These are phyloP conservation scores for Warburgia ugandensis DNA, from an alignment of 164 flowering plant genomes.

Conservation along the genomic window DNA sequence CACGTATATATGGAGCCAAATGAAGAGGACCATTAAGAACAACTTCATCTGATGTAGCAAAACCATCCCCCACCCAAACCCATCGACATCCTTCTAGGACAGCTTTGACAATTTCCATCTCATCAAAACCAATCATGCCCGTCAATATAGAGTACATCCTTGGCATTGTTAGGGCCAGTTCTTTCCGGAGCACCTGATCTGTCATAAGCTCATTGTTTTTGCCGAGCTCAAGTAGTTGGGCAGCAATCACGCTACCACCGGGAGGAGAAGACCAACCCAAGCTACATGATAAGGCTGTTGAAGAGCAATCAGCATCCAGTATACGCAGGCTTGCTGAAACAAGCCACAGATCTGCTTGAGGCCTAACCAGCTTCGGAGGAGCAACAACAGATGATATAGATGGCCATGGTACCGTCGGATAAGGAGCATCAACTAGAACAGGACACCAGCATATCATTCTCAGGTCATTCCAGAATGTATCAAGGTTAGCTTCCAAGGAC, in stretches of 20 bases:
- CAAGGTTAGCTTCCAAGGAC: constrained; percentile 48
- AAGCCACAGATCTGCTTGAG: constrained; percentile 74
- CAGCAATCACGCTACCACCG: constrained; percentile 87
- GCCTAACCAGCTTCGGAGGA: constrained; percentile 89
- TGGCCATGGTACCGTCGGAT: constrained; percentile 83
- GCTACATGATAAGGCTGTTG: constrained; percentile 57
- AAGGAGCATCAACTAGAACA: constrained; percentile 75
- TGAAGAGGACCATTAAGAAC: constrained; percentile 90
- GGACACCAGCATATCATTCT: constrained; percentile 94
- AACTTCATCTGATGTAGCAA: constrained; percentile 85
- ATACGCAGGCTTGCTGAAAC: constrained; percentile 94
- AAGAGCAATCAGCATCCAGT: constrained; percentile 89
- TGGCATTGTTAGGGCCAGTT: constrained; percentile 87
- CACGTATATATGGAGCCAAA: constrained; percentile 91
- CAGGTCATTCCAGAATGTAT: constrained; percentile 86
- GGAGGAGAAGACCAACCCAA: constrained; percentile 93
- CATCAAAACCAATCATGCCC: constrained; percentile 64
- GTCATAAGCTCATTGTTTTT: constrained; percentile 79
- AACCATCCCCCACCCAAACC: constrained; percentile 99
- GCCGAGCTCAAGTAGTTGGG: constrained; percentile 96
- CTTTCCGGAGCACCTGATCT: constrained; percentile 77
- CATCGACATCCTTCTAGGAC: constrained; percentile 93
- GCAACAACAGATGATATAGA: constrained; percentile 76
- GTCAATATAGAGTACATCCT: constrained; percentile 72
- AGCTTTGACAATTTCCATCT: constrained; percentile 94